Percentiles rank a stretch among this genome's conserved stretches.
Conservation (phyloP, 495 filamentous ascomycete genomes). For the Penicillium tannophilum region DNA sequence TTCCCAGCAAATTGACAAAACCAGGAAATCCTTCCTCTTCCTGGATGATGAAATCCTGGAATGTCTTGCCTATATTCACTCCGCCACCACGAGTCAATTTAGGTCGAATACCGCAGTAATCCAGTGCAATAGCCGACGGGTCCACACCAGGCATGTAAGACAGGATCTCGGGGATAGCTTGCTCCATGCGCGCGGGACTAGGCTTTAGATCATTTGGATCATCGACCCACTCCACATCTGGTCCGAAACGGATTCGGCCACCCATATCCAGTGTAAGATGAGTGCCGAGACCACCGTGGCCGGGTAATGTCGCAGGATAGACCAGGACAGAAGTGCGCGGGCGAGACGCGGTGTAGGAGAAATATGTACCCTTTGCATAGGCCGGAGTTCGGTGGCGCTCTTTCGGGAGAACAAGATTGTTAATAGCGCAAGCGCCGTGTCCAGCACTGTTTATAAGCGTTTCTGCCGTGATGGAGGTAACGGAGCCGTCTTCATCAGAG, state of each 20-base stretch:
- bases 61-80: constrained; percentile 61
- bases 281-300: constrained; percentile 83
- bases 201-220: constrained; percentile 58
- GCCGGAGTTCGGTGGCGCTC: constrained; percentile 60
- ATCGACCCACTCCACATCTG: constrained; percentile 92
- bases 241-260: constrained; percentile 87
- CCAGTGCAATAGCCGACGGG: constrained; percentile 64
- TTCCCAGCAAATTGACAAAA: constrained; percentile 91
- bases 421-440: constrained; percentile 70
- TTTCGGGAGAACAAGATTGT: constrained; percentile 76
- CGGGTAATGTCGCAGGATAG: constrained; percentile 82
- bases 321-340: constrained; percentile 75
- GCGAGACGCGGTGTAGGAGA: constrained; percentile 69
- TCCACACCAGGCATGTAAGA: constrained; percentile 77
- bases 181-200: constrained; percentile 57
- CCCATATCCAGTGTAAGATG: constrained; percentile 90
- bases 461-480: constrained; percentile 66
- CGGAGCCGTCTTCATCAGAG: constrained; percentile 38
- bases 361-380: constrained; percentile 96
- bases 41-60: constrained; percentile 83
- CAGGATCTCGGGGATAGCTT: constrained; percentile 72
- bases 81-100: constrained; percentile 68
- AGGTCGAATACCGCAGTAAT: constrained; percentile 90
- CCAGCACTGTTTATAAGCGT: constrained; percentile 86
- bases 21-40: constrained; percentile 80